phyloP scores from a whole-genome alignment of 306 rosid genomes.

The Cicer judaicum region DNA sequence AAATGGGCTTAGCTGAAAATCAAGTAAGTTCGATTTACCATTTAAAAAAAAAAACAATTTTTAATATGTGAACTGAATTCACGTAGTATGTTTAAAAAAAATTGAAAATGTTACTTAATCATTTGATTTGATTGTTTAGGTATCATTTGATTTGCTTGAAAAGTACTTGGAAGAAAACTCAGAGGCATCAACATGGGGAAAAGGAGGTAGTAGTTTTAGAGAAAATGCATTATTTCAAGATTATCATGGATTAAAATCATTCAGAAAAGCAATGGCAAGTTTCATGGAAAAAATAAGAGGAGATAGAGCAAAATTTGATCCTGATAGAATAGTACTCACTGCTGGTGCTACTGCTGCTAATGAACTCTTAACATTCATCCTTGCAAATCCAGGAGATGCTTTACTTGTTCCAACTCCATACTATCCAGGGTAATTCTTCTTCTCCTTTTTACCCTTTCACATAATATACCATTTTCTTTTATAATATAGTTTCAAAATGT shows the following conservation, averaged over 20 bases:
- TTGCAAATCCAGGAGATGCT: slow-evolving; percentile 91
- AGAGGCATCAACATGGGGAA: slow-evolving; percentile 63
- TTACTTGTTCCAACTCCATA: slow-evolving; percentile 91
- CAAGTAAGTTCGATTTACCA: slow-evolving; percentile 52
- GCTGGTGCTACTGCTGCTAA: slow-evolving; percentile 99
- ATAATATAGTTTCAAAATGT: neutral
- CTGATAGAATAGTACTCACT: slow-evolving; percentile 74
- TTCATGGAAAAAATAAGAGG: slow-evolving; percentile 89
- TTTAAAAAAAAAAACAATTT: too few species aligned
- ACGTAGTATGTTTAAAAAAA: too few species aligned
- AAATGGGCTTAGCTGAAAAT: slow-evolving; percentile 96
- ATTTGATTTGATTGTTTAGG: slow-evolving; percentile 49
- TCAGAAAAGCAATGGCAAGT: slow-evolving; percentile 88
- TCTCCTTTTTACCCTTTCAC: neutral
- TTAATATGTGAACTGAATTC: too few species aligned
- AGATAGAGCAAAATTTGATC: slow-evolving; percentile 72
- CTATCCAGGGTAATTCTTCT: slow-evolving; percentile 79
- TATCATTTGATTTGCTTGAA: slow-evolving; percentile 87
- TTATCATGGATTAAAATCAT: slow-evolving; percentile 80
- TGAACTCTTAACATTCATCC: slow-evolving; percentile 85
- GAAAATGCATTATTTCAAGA: slow-evolving; percentile 96
- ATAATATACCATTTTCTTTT: neutral
- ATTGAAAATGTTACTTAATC: too few species aligned
- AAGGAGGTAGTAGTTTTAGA: slow-evolving; percentile 66
- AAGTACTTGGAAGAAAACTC: slow-evolving; percentile 68